These are phyloP conservation scores for Fistulinella staudtii DNA, from an alignment of 1,284 basidiomycete species.

Conservation along the genomic window DNA sequence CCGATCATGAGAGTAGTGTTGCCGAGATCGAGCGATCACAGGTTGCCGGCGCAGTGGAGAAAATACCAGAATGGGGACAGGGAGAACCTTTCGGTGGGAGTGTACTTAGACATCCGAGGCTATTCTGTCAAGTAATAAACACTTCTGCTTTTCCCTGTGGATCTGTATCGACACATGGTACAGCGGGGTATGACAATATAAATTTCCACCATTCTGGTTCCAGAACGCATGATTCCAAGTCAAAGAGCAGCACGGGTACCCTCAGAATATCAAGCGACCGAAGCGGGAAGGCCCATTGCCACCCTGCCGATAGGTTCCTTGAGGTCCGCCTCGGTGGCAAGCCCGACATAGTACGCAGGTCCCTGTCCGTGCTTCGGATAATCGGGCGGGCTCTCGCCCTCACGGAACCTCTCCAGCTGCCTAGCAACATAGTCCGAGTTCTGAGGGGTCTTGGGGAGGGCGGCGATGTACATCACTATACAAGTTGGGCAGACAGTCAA, in stretches of 20 bases:
- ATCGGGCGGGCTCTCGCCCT: constrained; percentile 66
- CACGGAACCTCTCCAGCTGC: constrained; percentile 60
- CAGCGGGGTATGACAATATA: background rate
- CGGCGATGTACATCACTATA: constrained; percentile 76
- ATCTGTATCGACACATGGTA: background rate
- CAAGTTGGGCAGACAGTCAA: background rate
- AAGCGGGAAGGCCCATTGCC: constrained; percentile 33
- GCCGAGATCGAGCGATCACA: background rate
- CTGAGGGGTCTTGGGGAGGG: constrained; percentile 67
- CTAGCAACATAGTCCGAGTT: constrained; percentile 60
- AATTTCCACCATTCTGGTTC: background rate
- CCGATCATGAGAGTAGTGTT: background rate
- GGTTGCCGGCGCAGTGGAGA: background rate
- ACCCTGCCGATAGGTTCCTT: constrained; percentile 21
- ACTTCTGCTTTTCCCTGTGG: background rate
- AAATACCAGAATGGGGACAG: too few species aligned
- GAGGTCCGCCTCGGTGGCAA: constrained; percentile 24
- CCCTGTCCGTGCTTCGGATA: constrained; percentile 53
- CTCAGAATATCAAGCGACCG: too few species aligned
- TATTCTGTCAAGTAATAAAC: too few species aligned
- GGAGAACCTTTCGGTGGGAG: background rate
- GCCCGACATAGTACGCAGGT: constrained; percentile 14
- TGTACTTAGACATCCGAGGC: background rate
- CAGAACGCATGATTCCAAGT: background rate
- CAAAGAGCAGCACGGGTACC: too few species aligned